A percentile compares a stretch with the other conserved stretches of the same genome.
phyloP scores from a whole-genome alignment of 768 basidiomycete genomes.

The Mycena pura region DNA sequence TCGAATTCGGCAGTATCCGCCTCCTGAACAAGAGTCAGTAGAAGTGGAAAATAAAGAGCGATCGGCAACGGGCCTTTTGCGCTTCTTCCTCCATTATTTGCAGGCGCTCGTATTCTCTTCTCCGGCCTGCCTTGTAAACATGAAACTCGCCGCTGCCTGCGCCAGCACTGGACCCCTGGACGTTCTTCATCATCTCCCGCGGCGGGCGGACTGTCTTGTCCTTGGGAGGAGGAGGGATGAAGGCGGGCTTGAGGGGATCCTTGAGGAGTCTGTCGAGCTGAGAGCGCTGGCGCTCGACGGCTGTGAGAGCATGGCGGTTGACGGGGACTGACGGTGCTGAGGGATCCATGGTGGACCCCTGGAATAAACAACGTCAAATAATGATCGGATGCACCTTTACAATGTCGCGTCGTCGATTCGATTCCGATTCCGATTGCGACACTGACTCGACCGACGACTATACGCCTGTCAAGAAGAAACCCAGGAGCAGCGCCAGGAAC shows the following conservation, averaged over 20 bases:
- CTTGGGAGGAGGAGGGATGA: conserved; percentile 80
- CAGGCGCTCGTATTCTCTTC: conserved; percentile 94
- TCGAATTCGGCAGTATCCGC: conserved; percentile 75
- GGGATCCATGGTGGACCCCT: conserved; percentile 9
- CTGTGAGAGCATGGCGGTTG: conserved; percentile 57
- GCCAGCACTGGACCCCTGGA: conserved; percentile 96
- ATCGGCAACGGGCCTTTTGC: conserved; percentile 62
- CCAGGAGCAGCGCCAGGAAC: conserved; percentile 4
- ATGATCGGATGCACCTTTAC: too few relatives aligned
- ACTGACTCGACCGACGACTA: conserved; percentile 15
- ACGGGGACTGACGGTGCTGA: conserved; percentile 37
- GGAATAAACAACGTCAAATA: too few relatives aligned
- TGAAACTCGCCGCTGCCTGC: conserved; percentile 98
- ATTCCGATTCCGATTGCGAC: neutral
- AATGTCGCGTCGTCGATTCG: too few relatives aligned
- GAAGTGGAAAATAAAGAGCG: neutral
- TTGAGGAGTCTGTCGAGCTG: conserved; percentile 91
- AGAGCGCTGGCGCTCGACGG: conserved; percentile 57
- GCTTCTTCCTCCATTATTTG: conserved; percentile 88
- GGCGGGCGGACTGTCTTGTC: conserved; percentile 83
- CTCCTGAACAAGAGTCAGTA: conserved; percentile 59
- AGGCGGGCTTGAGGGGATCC: conserved; percentile 84
- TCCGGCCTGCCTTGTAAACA: conserved; percentile 94
- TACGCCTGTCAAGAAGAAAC: neutral
- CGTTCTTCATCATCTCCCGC: conserved; percentile 99